Percentiles rank a stretch among this genome's conserved stretches.
phyloP scores from a whole-genome alignment of 805 yeast genomes.

The Ogataea ramenticola region DNA sequence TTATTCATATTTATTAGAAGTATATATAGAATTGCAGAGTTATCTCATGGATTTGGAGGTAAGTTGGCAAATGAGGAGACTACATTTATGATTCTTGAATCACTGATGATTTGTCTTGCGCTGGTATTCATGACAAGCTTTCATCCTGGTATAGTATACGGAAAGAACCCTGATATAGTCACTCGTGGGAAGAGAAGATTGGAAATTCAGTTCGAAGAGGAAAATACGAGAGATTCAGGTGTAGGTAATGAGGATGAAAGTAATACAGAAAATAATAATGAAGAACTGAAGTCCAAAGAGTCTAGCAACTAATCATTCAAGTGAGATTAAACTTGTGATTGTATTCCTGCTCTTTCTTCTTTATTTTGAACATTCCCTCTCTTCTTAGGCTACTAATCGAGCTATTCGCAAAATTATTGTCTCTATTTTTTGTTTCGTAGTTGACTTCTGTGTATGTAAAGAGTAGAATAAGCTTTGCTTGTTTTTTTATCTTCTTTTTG shows the following conservation, averaged over 20 bases:
- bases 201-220: background rate
- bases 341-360: no score
- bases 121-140: conserved; percentile 38
- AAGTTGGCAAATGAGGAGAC: conserved; percentile 52
- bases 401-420: no score
- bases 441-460: no score
- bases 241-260: background rate
- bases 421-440: no score
- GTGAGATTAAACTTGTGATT: no score
- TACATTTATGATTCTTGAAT: conserved; percentile 55
- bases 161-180: conserved; percentile 16
- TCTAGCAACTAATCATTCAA: no score
- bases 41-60: conserved; percentile 69
- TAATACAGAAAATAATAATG: no score
- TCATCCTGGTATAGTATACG: conserved; percentile 59
- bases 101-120: conserved; percentile 51
- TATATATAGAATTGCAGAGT: conserved; percentile 65
- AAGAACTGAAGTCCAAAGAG: no score
- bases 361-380: no score
- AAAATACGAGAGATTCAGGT: background rate
- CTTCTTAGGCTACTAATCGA: no score
- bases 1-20: conserved; percentile 58
- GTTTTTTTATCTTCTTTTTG: no score
- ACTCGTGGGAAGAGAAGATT: background rate
- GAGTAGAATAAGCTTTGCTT: no score